phyloP scores from a whole-genome alignment of 2,329 filamentous ascomycete species.

The Penicillium sp. region DNA sequence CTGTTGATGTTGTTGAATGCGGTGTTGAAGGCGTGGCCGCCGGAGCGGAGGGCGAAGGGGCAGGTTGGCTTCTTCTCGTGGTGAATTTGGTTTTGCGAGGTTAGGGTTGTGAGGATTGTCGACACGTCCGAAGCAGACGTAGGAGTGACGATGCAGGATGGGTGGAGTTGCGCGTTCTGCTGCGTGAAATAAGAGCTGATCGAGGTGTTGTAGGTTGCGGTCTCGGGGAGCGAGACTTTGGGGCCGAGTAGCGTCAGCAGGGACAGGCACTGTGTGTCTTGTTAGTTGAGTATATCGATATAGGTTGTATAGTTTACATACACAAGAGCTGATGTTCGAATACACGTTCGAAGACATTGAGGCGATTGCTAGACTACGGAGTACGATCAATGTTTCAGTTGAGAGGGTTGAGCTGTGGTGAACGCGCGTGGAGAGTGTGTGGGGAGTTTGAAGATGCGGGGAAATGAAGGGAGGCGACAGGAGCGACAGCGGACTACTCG shows the following conservation, averaged over 20 bases:
- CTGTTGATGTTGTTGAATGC: conserved; percentile 22
- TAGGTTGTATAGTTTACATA: neutral
- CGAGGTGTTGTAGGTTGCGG: conserved; percentile 12
- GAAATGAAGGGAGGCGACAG: no score
- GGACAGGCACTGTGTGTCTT: conserved; percentile 28
- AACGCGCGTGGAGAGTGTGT: no score
- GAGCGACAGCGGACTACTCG: no score
- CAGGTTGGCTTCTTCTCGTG: conserved; percentile 3
- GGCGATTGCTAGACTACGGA: no score
- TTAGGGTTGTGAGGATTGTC: conserved; percentile 7
- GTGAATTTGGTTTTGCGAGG: neutral
- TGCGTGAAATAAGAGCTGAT: conserved; percentile 20
- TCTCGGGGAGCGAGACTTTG: conserved; percentile 16
- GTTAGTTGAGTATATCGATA: neutral
- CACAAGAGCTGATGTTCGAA: conserved; percentile 9
- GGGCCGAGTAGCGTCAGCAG: conserved; percentile 1
- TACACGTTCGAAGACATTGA: no score
- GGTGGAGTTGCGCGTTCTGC: conserved; percentile 21
- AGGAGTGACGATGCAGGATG: conserved; percentile 28
- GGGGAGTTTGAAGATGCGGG: no score
- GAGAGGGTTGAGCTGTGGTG: no score
- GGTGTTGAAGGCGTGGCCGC: conserved; percentile 18
- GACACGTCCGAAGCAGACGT: conserved; percentile 25
- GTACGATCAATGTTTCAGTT: no score
- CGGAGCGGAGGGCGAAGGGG: conserved; percentile 24